These are phyloP conservation scores for Suhomyces yuchorum DNA, from an alignment of 1,139 yeast species.

Conservation along the genomic window DNA sequence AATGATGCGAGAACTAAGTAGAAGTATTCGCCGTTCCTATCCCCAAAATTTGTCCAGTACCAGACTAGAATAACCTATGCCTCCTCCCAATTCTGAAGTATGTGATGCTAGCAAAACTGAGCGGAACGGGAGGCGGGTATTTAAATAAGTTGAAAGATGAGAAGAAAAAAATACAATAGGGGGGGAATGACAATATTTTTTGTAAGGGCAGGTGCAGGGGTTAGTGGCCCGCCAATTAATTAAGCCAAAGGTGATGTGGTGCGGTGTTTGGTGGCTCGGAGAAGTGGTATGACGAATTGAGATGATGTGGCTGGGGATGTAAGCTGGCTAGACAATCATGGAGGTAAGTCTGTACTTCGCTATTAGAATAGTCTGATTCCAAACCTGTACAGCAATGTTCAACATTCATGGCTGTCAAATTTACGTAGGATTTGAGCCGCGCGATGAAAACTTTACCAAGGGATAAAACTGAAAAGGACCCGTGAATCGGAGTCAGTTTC, in stretches of 20 bases:
- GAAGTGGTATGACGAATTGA: constrained; percentile 1
- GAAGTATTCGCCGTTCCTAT: not conserved
- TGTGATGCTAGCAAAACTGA: not conserved
- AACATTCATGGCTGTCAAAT: no score
- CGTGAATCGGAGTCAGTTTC: constrained; percentile 5
- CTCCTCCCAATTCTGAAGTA: constrained; percentile 1
- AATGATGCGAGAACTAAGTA: not conserved
- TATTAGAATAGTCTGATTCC: no score
- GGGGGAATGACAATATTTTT: constrained; percentile 8
- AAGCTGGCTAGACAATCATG: not conserved
- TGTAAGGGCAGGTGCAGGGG: constrained; percentile 9
- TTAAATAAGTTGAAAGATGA: constrained; percentile 6
- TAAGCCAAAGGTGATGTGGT: not conserved
- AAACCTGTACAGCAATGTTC: no score
- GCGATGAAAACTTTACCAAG: not conserved
- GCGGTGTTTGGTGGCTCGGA: constrained; percentile 4
- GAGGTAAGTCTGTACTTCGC: no score
- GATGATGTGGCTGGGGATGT: not conserved
- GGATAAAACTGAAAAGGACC: constrained; percentile 2
- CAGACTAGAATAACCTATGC: constrained; percentile 2
- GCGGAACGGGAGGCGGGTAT: constrained; percentile 8
- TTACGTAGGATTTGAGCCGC: not conserved
- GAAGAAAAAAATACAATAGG: constrained; percentile 10
- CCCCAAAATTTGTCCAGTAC: constrained; percentile 4
- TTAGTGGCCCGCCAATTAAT: constrained; percentile 2